phyloP scores from a whole-genome alignment of 805 yeast genomes.

The Ogataea pilisensis region DNA sequence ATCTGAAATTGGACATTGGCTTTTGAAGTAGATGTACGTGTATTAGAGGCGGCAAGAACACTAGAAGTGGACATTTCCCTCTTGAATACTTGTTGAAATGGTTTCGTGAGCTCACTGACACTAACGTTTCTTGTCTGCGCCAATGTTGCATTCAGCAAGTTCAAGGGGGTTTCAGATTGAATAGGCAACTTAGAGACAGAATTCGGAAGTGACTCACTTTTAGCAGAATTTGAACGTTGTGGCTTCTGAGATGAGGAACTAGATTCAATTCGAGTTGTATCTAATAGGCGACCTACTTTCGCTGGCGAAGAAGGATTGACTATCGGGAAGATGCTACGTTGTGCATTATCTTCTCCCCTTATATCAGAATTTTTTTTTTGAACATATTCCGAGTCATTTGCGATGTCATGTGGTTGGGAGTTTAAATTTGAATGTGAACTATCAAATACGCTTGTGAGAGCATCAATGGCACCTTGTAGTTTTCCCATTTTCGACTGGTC shows the following conservation, averaged over 20 bases:
- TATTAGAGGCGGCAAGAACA: neutral
- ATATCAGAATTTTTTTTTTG: too few species aligned
- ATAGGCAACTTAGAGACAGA: too few species aligned
- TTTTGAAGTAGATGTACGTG: neutral
- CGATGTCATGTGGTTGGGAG: too few species aligned
- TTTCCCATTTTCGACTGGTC: slow-evolving; percentile 3
- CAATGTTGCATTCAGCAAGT: neutral
- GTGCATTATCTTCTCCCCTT: too few species aligned
- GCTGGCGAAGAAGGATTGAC: neutral
- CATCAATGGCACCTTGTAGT: neutral
- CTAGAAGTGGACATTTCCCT: neutral
- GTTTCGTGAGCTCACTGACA: too few species aligned
- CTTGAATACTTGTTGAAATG: too few species aligned
- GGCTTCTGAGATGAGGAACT: neutral
- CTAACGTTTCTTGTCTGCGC: too few species aligned
- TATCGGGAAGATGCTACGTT: too few species aligned
- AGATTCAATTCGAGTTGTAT: too few species aligned
- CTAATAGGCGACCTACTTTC: neutral
- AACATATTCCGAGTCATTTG: too few species aligned
- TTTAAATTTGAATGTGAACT: too few species aligned
- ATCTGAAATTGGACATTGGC: slow-evolving; percentile 15
- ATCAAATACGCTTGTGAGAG: neutral
- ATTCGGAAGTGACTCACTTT: too few species aligned
- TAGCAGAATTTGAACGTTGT: neutral
- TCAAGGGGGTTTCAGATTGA: neutral